Base-by-base conservation (phyloP, 108 stramenopile genomes). In the Pseudonitzschia pungens region DNA sequence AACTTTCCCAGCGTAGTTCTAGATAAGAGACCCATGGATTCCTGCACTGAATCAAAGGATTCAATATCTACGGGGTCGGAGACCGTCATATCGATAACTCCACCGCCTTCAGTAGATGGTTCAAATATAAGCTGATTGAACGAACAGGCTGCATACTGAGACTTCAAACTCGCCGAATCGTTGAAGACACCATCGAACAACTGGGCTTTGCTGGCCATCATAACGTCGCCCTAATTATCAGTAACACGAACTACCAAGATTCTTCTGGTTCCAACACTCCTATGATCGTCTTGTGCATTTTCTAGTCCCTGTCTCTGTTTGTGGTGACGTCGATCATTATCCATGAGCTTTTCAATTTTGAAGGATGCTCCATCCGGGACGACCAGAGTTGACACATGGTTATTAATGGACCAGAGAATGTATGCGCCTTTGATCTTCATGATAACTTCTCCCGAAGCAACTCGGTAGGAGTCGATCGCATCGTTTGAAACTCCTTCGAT, bases 91-190 rank as follows among this genome's bases (percentile, higher is more conserved):
- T 24, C 53, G 53, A 32, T 62, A 6, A 62, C 28, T 29, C 27
- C 32, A 6, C 28, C 32, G 20, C 28, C 32, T 28, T 32, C 36
- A 36, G 36, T 6, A 36, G 60, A 22, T 15, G 7, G 27, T 9
- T 24, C 28, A 32, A 62, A 28, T 11, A 32, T 62, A 7, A 29
- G 22, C 27, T 62, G 60, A 62, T 62, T 62, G 58, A 83, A 50
- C 1, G 79, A 81, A 73, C 87, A 88, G 4, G 80, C 77, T 0
- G 28, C 28, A 45, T 65, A 83, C 66, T 81, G 79, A 7, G 77
- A 51, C n/a, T 48, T 60, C n/a, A 88, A 68, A 65, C 82, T 80
- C 22, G 71, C 62, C 2, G 33, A 3, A 62, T 85, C 84, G 10
- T 44, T 20, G 9, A 62, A 62, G 22, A 62, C 10, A 24, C 27